Conservation (phyloP, 2,329 filamentous ascomycete genomes). For the Bipolaris bicolor region DNA sequence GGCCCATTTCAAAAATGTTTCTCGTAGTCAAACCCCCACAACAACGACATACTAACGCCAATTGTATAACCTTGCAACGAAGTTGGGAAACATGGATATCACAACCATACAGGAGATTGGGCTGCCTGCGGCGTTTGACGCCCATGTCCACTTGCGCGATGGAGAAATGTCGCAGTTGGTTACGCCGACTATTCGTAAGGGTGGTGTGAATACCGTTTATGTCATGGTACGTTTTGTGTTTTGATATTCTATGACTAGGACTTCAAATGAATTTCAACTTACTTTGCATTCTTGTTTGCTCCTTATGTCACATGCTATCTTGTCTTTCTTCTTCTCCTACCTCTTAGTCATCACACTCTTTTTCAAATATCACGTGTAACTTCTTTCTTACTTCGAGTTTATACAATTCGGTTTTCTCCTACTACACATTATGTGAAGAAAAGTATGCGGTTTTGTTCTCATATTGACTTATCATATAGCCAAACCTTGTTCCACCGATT, state of each 20-base stretch:
- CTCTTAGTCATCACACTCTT: no score
- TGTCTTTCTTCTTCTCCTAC: no score
- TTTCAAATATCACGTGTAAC: no score
- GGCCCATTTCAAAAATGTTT: constrained; percentile 9
- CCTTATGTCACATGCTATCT: background rate
- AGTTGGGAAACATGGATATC: constrained; percentile 41
- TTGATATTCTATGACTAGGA: background rate
- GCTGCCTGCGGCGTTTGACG: constrained; percentile 57
- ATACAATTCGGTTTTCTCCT: no score
- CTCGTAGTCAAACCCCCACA: background rate
- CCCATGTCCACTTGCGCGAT: constrained; percentile 60
- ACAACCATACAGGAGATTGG: constrained; percentile 53
- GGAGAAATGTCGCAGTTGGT: constrained; percentile 60
- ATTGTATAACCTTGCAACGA: background rate
- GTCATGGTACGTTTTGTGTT: constrained; percentile 54
- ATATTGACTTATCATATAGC: constrained; percentile 37
- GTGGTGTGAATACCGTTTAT: constrained; percentile 61
- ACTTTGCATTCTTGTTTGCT: background rate
- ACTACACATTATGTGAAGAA: no score
- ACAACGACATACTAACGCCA: background rate
- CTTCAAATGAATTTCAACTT: background rate
- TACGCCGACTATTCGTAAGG: constrained; percentile 57
- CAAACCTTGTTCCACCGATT: constrained; percentile 58
- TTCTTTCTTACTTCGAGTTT: no score
- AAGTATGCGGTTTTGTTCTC: background rate